Percentiles rank a stretch among this genome's conserved stretches.
phyloP scores from a whole-genome alignment of 352 stramenopile species.

The Pythium chondricola region DNA sequence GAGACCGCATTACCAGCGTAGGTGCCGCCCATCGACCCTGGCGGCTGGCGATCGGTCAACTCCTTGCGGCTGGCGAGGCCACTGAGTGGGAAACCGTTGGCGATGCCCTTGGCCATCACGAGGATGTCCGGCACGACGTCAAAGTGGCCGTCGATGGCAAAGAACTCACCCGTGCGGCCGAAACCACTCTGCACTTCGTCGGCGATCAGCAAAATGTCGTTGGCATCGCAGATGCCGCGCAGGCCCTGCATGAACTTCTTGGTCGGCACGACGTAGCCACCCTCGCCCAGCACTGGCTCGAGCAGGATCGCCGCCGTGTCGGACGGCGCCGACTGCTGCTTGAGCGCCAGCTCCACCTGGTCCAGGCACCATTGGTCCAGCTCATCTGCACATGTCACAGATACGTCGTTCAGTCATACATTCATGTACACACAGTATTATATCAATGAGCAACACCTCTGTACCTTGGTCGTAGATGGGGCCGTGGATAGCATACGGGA shows the following conservation, averaged over 20 bases:
- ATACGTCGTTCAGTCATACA: no score
- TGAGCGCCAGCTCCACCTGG: conserved; percentile 82
- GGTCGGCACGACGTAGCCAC: conserved; percentile 87
- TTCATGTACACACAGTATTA: no score
- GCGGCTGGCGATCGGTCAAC: conserved; percentile 69
- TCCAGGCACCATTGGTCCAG: conserved; percentile 71
- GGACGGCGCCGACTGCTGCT: conserved; percentile 84
- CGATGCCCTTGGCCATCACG: conserved; percentile 92
- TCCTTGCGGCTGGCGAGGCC: conserved; percentile 85
- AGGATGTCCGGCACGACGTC: conserved; percentile 89
- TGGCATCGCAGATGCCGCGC: conserved; percentile 86
- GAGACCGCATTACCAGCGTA: conserved; percentile 91
- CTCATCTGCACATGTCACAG: conserved; percentile 26
- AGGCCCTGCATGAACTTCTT: conserved; percentile 91
- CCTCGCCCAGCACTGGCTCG: conserved; percentile 89
- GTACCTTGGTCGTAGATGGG: conserved; percentile 74
- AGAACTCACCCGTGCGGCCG: conserved; percentile 83
- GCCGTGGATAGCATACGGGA: conserved; percentile 83
- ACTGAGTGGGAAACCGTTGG: conserved; percentile 88
- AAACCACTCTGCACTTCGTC: conserved; percentile 92
- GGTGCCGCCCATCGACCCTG: conserved; percentile 90
- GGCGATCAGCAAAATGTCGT: conserved; percentile 91
- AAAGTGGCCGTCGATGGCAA: conserved; percentile 81
- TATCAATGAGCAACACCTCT: no score
- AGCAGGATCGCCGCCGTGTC: conserved; percentile 90